Conservation (phyloP, 257 asterid species). For the Solanum pinnatisectum region DNA sequence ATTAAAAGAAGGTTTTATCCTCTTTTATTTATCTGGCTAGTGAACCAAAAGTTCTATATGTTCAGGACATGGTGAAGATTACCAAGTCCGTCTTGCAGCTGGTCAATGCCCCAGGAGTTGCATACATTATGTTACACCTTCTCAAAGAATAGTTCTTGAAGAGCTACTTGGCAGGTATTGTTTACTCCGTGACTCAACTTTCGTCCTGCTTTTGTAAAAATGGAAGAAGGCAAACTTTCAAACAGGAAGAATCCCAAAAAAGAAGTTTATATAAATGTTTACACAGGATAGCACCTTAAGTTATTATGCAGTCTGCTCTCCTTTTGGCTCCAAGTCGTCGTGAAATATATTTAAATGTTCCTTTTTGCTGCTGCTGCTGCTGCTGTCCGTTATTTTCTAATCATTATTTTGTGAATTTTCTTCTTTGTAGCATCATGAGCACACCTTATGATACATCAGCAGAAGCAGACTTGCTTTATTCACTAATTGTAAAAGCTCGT, state of each 20-base stretch:
- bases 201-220: background rate
- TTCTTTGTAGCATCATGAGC: conserved; percentile 43
- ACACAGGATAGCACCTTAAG: background rate
- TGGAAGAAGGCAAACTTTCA: background rate
- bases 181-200: background rate
- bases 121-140: conserved; percentile 82
- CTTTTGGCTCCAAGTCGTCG: background rate
- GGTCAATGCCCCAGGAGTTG: conserved; percentile 88
- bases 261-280: background rate
- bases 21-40: background rate
- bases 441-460: conserved; percentile 81
- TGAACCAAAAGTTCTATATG: background rate
- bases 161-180: conserved; percentile 75
- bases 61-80: conserved; percentile 57
- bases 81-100: conserved; percentile 56
- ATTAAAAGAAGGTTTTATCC: background rate
- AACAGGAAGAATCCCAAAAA: background rate
- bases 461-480: conserved; percentile 67
- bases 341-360: background rate
- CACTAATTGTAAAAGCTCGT: conserved; percentile 64
- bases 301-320: background rate
- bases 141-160: conserved; percentile 76
- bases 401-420: background rate
- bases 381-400: background rate
- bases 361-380: background rate